Conservation (phyloP, 202 grass and related monocot genomes). For the Eragrostis tef region DNA sequence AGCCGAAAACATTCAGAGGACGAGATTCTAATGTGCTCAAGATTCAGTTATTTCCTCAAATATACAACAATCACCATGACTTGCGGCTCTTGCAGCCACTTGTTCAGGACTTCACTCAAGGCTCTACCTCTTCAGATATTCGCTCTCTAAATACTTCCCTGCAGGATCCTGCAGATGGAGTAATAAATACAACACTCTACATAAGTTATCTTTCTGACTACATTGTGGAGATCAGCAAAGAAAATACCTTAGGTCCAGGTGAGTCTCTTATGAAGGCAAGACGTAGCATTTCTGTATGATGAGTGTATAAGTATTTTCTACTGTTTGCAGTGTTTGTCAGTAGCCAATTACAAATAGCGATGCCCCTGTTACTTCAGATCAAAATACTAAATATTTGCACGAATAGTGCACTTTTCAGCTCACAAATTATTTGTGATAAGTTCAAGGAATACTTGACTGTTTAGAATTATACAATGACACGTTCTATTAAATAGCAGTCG, state of each 20-base stretch:
- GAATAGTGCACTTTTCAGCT: neutral
- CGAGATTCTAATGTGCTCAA: constrained; percentile 78
- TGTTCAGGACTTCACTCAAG: constrained; percentile 78
- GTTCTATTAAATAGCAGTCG: neutral
- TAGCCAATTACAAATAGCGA: neutral
- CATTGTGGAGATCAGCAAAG: constrained; percentile 77
- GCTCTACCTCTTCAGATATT: constrained; percentile 72
- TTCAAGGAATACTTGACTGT: constrained; percentile 13
- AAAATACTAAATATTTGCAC: constrained; percentile 5
- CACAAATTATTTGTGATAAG: constrained; percentile 19
- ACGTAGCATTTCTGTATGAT: neutral
- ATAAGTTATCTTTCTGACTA: constrained; percentile 91
- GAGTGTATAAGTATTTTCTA: constrained; percentile 8
- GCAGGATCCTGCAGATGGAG: constrained; percentile 66
- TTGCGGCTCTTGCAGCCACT: constrained; percentile 85
- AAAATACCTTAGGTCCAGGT: constrained; percentile 78
- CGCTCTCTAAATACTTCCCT: constrained; percentile 74
- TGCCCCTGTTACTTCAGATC: constrained; percentile 17
- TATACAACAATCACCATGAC: constrained; percentile 64
- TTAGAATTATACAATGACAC: neutral
- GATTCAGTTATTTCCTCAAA: constrained; percentile 90
- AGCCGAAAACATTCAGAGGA: constrained; percentile 82
- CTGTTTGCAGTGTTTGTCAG: neutral
- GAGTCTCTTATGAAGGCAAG: constrained; percentile 38
- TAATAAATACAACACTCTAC: constrained; percentile 86